Percentiles rank a stretch among this genome's conserved stretches.
Conservation (phyloP, 257 asterid species). For the Misopates orontium region DNA sequence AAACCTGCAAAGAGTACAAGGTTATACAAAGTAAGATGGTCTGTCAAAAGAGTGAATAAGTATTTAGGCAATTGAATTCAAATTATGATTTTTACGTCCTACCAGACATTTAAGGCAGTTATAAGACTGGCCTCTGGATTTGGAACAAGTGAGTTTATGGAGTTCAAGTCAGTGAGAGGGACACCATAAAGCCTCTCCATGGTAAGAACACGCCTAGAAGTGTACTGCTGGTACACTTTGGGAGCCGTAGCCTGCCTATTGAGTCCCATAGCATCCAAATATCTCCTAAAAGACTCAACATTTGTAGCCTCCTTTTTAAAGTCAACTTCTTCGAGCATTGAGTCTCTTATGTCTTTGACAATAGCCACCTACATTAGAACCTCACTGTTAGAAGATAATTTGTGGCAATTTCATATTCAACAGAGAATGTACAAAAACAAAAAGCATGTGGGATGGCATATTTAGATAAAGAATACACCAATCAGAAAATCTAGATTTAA, state of each 20-base stretch:
- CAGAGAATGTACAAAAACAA: constrained; percentile 14
- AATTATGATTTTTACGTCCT: constrained; percentile 29
- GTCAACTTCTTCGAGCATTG: constrained; percentile 99
- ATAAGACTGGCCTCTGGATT: constrained; percentile 87
- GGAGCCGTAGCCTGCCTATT: constrained; percentile 95
- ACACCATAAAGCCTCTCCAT: constrained; percentile 99
- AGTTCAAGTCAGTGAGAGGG: constrained; percentile 92
- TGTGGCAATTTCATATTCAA: not conserved
- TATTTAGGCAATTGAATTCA: constrained; percentile 13
- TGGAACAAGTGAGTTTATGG: constrained; percentile 79
- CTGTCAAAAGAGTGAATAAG: constrained; percentile 5
- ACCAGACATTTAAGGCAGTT: constrained; percentile 98
- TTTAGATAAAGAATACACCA: not conserved
- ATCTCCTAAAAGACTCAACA: constrained; percentile 81
- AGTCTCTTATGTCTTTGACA: constrained; percentile 90
- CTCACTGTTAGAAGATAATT: constrained; percentile 27
- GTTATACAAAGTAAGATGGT: constrained; percentile 3
- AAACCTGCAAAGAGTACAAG: constrained; percentile 54
- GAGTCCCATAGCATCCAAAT: constrained; percentile 88
- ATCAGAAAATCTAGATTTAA: constrained; percentile 2
- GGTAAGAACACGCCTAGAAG: constrained; percentile 68
- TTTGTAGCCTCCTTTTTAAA: constrained; percentile 88
- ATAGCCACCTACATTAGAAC: constrained; percentile 70
- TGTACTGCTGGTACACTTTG: constrained; percentile 70
- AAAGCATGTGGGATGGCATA: constrained; percentile 4